Evolutionary conservation across 345 rosid genomes (phyloP), one percentile per base, ranked within the genome.

Genomic region (Citrus medica): DNA sequence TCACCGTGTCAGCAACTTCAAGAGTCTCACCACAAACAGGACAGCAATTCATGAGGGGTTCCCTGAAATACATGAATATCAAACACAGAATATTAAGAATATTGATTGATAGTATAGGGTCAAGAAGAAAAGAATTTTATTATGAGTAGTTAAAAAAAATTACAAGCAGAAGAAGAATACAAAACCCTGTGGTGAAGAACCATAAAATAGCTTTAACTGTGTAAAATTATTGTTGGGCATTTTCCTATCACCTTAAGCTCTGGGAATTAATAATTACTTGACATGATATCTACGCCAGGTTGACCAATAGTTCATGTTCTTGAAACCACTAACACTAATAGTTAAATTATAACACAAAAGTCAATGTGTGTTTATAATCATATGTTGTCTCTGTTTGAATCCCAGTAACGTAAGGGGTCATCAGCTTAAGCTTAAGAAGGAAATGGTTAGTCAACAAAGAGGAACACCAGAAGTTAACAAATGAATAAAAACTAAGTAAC

Each of bases 11-110:
- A 84, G 88, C 83, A 71, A 82, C 81, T 37, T 92, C 88, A 74
- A 95, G 91, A 79, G 79, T 73, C 85, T 95, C 98, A 38, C 98
- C 97, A 82, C 98, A 95, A 63, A 88, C 98, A 4, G 98, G 98
- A 63, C 98, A 95, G 56, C 88, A 85, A 79, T 91, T 93, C 76
- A 95, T 81, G 65, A 95, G 85, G 68, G 97, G 91, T 77, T 91
- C 95, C 81, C 98, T 95, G 89, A 83, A 81, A 84, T 42, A 35
- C 9, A 74, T 14, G 33, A 63, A 83, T 30, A 63, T 27, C 65
- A 9, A 76, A 40, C 42, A 79, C 30, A 42, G 48, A 73, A 4
- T 21, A 59, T n/a, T 38, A 25, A 59, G 22, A n/a, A 56, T 76
- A 21, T 40, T 46, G 56, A 24, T n/a, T 32, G 38, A 62, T 65